Conservation (phyloP, 345 rosid genomes). For the Nasturtium officinale region DNA sequence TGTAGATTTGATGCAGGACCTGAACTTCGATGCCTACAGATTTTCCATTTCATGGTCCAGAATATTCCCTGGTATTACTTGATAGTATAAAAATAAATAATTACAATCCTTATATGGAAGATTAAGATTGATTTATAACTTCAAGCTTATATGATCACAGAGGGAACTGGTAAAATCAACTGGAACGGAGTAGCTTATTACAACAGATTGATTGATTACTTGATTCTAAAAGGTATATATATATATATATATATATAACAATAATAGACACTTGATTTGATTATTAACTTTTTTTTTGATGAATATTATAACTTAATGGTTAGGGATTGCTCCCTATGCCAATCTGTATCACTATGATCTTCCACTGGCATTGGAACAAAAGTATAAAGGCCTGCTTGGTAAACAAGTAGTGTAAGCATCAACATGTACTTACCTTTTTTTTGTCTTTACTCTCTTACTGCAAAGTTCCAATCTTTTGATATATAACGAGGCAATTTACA, state of each 20-base stretch:
- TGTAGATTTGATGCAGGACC: conserved; percentile 66
- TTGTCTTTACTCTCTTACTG: neutral
- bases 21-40: conserved; percentile 92
- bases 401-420: conserved; percentile 71
- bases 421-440: neutral
- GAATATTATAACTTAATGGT: conserved; percentile 19
- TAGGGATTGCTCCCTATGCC: conserved; percentile 89
- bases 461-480: neutral
- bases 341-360: conserved; percentile 94
- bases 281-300: neutral
- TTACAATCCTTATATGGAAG: conserved; percentile 3
- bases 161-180: conserved; percentile 82
- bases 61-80: conserved; percentile 76
- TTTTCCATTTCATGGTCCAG: conserved; percentile 99
- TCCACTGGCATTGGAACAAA: conserved; percentile 78
- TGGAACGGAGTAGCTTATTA: conserved; percentile 95
- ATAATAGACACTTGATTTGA: neutral
- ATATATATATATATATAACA: too few species aligned
- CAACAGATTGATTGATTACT: conserved; percentile 75
- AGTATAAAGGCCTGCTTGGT: conserved; percentile 69
- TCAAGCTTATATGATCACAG: conserved; percentile 45
- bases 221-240: conserved; percentile 60
- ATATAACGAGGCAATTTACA: conserved; percentile 29
- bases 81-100: too few species aligned
- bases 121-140: conserved; percentile 5